Evolutionary conservation across 2,329 filamentous ascomycete genomes (phyloP).

Genomic region (Akanthomyces lecanii): DNA sequence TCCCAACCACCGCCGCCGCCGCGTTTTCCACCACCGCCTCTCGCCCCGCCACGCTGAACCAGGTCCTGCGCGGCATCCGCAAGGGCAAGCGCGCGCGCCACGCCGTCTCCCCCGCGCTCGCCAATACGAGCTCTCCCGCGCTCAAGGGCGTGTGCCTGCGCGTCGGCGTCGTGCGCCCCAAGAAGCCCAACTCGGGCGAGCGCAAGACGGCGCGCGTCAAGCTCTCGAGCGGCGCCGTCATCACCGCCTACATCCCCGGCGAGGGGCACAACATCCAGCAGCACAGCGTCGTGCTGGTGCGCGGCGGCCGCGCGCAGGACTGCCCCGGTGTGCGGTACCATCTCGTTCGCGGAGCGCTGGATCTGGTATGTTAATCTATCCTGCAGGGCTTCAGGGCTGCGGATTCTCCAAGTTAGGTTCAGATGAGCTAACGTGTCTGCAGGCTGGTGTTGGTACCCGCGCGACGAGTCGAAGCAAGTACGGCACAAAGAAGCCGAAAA

Average conservation of each 20-base stretch:
- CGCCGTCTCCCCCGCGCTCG: conserved; percentile 80
- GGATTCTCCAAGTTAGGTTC: too few species aligned
- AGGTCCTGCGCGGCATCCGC: conserved; percentile 73
- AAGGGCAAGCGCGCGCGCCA: conserved; percentile 76
- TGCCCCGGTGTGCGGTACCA: conserved; percentile 98
- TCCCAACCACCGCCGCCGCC: conserved; percentile 27
- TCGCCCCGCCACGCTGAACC: conserved; percentile 63
- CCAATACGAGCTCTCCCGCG: conserved; percentile 63
- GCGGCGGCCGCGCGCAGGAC: conserved; percentile 90
- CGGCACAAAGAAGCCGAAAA: conserved; percentile 98
- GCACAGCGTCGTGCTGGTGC: conserved; percentile 94
- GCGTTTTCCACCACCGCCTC: conserved; percentile 56
- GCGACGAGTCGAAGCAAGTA: conserved; percentile 90
- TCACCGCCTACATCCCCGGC: conserved; percentile 93
- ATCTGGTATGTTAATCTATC: conserved; percentile 65
- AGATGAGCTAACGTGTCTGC: conserved; percentile 18
- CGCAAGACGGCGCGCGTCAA: conserved; percentile 91
- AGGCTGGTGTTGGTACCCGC: conserved; percentile 88
- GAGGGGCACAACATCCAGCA: conserved; percentile 99
- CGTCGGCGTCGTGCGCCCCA: conserved; percentile 88
- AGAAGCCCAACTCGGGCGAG: conserved; percentile 98
- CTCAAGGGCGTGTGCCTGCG: conserved; percentile 96
- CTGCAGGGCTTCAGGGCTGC: too few species aligned
- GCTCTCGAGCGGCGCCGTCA: conserved; percentile 77
- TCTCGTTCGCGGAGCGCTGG: conserved; percentile 82